A percentile compares a stretch with the other conserved stretches of the same genome.
These are phyloP conservation scores for Pseudozyma tsukubaensis DNA, from an alignment of 1,284 basidiomycete genomes.

Conservation along the genomic window DNA sequence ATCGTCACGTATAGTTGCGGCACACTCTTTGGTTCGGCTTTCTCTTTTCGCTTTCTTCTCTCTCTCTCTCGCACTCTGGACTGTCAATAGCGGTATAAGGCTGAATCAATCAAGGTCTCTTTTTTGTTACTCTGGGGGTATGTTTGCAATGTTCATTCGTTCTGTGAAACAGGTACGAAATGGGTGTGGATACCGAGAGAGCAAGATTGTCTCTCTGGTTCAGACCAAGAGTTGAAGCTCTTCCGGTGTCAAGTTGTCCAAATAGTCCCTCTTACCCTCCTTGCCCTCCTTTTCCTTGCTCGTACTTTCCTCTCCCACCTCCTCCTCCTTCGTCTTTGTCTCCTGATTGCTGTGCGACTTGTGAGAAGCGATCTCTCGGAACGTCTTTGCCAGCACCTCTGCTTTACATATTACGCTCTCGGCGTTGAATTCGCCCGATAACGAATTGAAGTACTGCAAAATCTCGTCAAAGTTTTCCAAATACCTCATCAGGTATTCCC, in stretches of 20 bases:
- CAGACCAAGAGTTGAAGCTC: too few species aligned
- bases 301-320: neutral
- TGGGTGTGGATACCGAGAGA: too few species aligned
- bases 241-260: too few species aligned
- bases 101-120: constrained; percentile 1
- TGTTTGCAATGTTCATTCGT: too few species aligned
- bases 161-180: too few species aligned
- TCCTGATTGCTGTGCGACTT: neutral
- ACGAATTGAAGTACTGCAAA: constrained; percentile 57
- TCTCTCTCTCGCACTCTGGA: too few species aligned
- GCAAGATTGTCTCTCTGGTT: too few species aligned
- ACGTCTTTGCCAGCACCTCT: constrained; percentile 43
- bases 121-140: neutral
- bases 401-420: constrained; percentile 39
- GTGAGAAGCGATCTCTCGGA: constrained; percentile 14
- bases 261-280: too few species aligned
- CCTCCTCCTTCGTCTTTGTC: neutral
- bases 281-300: neutral
- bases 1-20: too few species aligned
- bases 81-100: too few species aligned
- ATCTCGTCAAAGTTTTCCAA: constrained; percentile 78
- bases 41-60: too few species aligned
- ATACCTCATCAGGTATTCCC: constrained; percentile 92
- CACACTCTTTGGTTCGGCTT: too few species aligned
- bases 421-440: constrained; percentile 47